Evolutionary conservation across 2,329 filamentous ascomycete genomes (phyloP), one percentile per base, ranked within the genome.

Genomic region (Verticillium alfalfae): DNA sequence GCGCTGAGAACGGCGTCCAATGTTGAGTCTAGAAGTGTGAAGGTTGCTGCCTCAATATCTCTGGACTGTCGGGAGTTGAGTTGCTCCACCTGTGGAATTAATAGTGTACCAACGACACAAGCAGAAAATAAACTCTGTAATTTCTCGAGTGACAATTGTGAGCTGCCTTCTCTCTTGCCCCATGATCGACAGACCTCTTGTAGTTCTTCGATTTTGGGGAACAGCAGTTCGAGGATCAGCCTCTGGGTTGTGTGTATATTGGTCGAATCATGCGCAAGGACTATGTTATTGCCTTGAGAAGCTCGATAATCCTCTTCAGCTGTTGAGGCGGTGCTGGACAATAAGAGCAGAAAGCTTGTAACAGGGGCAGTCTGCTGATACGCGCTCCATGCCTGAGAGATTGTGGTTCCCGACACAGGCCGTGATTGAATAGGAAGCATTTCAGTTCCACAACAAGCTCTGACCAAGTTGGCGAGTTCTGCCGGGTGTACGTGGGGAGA

Each of bases 381-480:
- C 1, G 74, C 68, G 62, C 75, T 78, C 76, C 82, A 79, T 2
- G 79, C 76, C 62, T 84, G 81, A 10, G 76, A 74, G 49, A 86
- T 75, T 1, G 75, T 66, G 0, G 82, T 81, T 7, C 81, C 80
- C n/a, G 80, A 79, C 2, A 76, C 70, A 36, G 75, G 70, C 15
- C 75, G 69, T 1, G 63, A 63, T 9, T 68, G 64, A 56, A 75
- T 67, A 5, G 68, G 61, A 18, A 81, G 63, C 6, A 70, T 67
- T 5, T 73, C 67, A 37, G 73, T 67, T 10, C 91, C 90, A 41
- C 89, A 87, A 67, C 90, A 92, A 16, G 84, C 81, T 63, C 86
- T 79, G n/a, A 97, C 72, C 5, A 96, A 75, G 65, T 86, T 86
- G 41, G 90, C 75, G 26, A 96, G 73, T 65, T 93, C 86, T 37